Evolutionary conservation across 139 green algal species (phyloP).

Genomic region (Pedinophyceae sp.): DNA sequence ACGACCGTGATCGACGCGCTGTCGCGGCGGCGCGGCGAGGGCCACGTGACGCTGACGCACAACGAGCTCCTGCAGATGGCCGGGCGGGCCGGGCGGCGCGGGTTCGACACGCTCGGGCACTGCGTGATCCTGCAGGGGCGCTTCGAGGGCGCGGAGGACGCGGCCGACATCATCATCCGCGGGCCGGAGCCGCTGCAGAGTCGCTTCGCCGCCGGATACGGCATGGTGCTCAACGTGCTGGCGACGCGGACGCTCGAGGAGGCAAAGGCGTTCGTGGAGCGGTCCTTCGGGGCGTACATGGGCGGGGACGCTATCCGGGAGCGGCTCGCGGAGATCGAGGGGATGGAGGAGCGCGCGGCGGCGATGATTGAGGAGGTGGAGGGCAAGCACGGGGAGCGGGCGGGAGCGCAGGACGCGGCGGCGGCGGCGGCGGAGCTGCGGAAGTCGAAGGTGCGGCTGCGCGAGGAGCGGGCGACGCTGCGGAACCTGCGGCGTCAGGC

Average conservation of each 20-base stretch:
- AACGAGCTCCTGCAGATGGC: conserved; percentile 77
- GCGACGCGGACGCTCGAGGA: conserved; percentile 45
- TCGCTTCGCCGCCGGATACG: conserved; percentile 54
- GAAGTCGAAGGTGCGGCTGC: conserved; percentile 19
- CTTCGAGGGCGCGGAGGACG: conserved; percentile 57
- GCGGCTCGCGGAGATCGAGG: conserved; percentile 12
- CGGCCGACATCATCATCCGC: conserved; percentile 39
- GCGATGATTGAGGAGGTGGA: conserved; percentile 8
- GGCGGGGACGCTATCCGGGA: not conserved
- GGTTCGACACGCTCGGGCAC: conserved; percentile 59
- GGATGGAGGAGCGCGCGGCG: conserved; percentile 15
- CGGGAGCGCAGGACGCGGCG: conserved; percentile 10
- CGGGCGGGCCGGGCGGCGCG: conserved; percentile 48
- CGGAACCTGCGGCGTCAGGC: conserved; percentile 14
- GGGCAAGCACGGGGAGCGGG: conserved; percentile 12
- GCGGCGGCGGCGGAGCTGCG: conserved; percentile 6
- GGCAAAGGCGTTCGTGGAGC: conserved; percentile 47
- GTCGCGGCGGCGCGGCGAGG: conserved; percentile 36
- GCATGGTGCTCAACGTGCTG: conserved; percentile 78
- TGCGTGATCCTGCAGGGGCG: conserved; percentile 54
- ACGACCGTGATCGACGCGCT: conserved; percentile 66
- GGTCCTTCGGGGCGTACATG: conserved; percentile 31
- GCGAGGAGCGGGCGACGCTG: conserved; percentile 22
- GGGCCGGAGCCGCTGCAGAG: conserved; percentile 57
- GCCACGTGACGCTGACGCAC: conserved; percentile 42